phyloP scores from a whole-genome alignment of 768 basidiomycete genomes.

The Agrocybe praecox region DNA sequence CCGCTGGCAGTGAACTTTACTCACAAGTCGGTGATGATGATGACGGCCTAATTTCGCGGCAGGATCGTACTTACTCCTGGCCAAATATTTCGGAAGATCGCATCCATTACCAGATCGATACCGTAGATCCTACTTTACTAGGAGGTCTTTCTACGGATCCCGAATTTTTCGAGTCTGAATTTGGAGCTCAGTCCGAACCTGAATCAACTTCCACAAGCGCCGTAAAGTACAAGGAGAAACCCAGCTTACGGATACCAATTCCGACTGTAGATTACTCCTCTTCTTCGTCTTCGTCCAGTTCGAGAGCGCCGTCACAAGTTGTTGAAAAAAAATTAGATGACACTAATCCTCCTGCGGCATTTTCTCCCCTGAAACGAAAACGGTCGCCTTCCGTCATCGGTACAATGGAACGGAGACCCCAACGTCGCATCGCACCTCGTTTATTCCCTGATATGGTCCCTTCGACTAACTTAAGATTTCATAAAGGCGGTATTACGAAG shows the following conservation, averaged over 20 bases:
- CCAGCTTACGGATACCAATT: not conserved
- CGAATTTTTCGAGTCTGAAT: constrained; percentile 1
- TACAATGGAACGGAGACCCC: not conserved
- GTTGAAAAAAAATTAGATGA: not conserved
- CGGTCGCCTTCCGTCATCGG: not conserved
- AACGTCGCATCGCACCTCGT: not conserved
- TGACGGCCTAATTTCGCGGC: not conserved
- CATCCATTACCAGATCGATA: constrained; percentile 1
- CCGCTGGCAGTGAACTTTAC: no score
- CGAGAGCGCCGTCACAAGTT: not conserved
- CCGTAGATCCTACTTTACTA: constrained; percentile 15
- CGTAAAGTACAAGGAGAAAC: not conserved
- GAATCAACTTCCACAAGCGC: not conserved
- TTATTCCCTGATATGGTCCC: constrained; percentile 2
- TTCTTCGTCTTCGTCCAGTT: not conserved
- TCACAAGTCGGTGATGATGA: not conserved
- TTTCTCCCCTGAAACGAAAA: not conserved
- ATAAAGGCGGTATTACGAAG: not conserved
- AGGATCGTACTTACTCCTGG: not conserved
- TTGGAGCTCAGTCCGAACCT: not conserved
- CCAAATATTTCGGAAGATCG: not conserved
- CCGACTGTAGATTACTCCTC: not conserved
- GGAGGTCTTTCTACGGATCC: constrained; percentile 1
- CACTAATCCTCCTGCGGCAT: not conserved
- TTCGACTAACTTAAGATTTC: not conserved